Conservation (phyloP, 495 filamentous ascomycete genomes). For the Penicillium canescens region DNA sequence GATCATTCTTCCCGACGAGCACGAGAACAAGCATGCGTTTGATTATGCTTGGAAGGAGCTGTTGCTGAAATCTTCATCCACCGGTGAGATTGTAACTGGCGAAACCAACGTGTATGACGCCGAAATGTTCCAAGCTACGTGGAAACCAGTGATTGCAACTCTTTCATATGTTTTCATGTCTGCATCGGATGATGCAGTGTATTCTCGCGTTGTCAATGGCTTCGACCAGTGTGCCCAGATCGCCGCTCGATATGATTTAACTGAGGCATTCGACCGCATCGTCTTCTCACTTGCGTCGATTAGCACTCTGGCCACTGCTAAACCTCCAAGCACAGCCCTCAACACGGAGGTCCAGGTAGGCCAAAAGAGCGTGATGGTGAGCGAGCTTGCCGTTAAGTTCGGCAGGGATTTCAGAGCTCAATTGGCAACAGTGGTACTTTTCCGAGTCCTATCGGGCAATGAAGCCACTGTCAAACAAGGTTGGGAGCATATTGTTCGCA, state of each 20-base stretch:
- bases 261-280: slow-evolving; percentile 88
- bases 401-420: slow-evolving; percentile 92
- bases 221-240: slow-evolving; percentile 97
- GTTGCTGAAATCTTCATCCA: slow-evolving; percentile 77
- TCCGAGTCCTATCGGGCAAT: slow-evolving; percentile 82
- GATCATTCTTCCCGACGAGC: slow-evolving; percentile 96
- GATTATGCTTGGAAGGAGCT: slow-evolving; percentile 98
- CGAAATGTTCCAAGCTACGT: slow-evolving; percentile 95
- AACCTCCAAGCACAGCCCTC: slow-evolving; percentile 75
- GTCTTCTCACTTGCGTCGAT: slow-evolving; percentile 87
- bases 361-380: slow-evolving; percentile 96
- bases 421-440: slow-evolving; percentile 89
- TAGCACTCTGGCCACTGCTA: slow-evolving; percentile 75
- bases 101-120: slow-evolving; percentile 94
- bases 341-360: slow-evolving; percentile 96
- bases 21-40: slow-evolving; percentile 93
- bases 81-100: slow-evolving; percentile 73
- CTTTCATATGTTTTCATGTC: slow-evolving; percentile 99
- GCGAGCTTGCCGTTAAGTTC: slow-evolving; percentile 95
- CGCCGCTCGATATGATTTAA: slow-evolving; percentile 79
- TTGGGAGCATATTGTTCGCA: slow-evolving; percentile 85
- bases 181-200: slow-evolving; percentile 96
- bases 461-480: slow-evolving; percentile 73
- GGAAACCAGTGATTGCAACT: slow-evolving; percentile 92
- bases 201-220: slow-evolving; percentile 85